These are phyloP conservation scores for Nymphaea colorata DNA, from an alignment of 164 flowering plant species.

Conservation along the genomic window DNA sequence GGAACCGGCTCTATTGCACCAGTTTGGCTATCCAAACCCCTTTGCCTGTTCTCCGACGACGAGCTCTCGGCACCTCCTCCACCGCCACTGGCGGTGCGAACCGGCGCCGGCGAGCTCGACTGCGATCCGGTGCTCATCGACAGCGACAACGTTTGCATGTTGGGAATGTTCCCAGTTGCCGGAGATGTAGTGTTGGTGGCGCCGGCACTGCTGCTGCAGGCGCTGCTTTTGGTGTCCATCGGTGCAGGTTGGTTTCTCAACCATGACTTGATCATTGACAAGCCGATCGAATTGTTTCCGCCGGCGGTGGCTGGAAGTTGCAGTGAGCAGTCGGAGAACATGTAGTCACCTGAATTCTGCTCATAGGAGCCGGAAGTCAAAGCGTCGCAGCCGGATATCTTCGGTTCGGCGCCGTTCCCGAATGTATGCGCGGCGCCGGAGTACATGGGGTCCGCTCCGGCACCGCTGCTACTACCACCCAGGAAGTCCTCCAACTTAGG, in stretches of 20 bases:
- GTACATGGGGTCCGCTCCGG: not conserved
- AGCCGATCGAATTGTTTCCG: conserved; percentile 31
- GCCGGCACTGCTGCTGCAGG: conserved; percentile 6
- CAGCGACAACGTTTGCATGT: conserved; percentile 46
- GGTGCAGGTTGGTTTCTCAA: conserved; percentile 58
- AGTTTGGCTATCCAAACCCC: conserved; percentile 22
- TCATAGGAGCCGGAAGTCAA: conserved; percentile 6
- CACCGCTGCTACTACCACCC: conserved; percentile 26
- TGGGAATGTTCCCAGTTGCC: conserved; percentile 7
- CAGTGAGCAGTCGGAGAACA: conserved; percentile 25
- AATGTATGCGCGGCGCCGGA: not conserved
- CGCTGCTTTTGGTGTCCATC: conserved; percentile 14
- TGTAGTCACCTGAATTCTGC: conserved; percentile 16
- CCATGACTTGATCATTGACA: conserved; percentile 93
- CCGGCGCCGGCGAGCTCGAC: conserved; percentile 13
- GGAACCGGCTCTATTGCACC: conserved; percentile 55
- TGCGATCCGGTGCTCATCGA: conserved; percentile 65
- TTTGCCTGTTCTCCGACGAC: conserved; percentile 26
- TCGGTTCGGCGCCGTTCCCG: conserved; percentile 19
- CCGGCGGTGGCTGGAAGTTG: conserved; percentile 18
- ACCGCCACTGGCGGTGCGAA: conserved; percentile 8
- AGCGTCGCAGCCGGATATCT: conserved; percentile 12
- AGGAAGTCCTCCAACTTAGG: conserved; percentile 91
- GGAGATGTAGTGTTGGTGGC: not conserved
- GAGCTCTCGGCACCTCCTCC: conserved; percentile 14